Evolutionary conservation across 116 monocot genomes (phyloP).

Genomic region (Iris pallida): DNA sequence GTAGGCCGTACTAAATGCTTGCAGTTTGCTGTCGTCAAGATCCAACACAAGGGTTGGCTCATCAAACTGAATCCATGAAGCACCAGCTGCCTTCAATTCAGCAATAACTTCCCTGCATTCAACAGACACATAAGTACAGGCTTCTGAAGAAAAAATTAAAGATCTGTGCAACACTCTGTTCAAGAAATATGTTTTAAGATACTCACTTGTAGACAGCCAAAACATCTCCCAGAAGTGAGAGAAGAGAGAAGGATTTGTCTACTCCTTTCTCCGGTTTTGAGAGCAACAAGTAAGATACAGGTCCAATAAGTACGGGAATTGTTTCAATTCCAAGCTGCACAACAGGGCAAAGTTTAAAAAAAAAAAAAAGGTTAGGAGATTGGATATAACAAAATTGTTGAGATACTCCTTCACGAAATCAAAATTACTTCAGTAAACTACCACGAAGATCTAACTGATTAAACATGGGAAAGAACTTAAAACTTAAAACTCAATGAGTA

Average conservation of each 20-base stretch:
- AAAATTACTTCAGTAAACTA: background rate
- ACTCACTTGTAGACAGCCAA: slow-evolving; percentile 33
- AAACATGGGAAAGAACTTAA: background rate
- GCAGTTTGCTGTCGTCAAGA: slow-evolving; percentile 49
- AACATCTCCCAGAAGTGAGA: slow-evolving; percentile 25
- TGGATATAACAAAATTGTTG: too few relatives aligned
- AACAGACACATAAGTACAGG: too few relatives aligned
- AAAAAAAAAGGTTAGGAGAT: background rate
- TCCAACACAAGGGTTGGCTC: slow-evolving; percentile 67
- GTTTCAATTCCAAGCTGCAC: slow-evolving; percentile 38
- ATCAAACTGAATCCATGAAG: slow-evolving; percentile 81
- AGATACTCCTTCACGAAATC: too few relatives aligned
- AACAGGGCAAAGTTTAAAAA: background rate
- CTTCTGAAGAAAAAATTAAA: background rate
- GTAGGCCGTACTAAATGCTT: slow-evolving; percentile 55
- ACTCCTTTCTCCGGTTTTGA: slow-evolving; percentile 41
- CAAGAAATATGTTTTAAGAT: background rate
- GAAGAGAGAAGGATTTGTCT: slow-evolving; percentile 38
- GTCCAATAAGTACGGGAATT: slow-evolving; percentile 42
- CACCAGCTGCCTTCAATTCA: slow-evolving; percentile 71
- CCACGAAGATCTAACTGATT: background rate
- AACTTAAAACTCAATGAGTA: too few relatives aligned
- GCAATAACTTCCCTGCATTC: slow-evolving; percentile 50
- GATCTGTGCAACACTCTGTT: background rate
- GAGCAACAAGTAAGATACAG: slow-evolving; percentile 38